Percentiles rank a stretch among this genome's conserved stretches.
These are phyloP conservation scores for Fusarium sp. DNA, from an alignment of 2,329 filamentous ascomycete species.

Conservation along the genomic window DNA sequence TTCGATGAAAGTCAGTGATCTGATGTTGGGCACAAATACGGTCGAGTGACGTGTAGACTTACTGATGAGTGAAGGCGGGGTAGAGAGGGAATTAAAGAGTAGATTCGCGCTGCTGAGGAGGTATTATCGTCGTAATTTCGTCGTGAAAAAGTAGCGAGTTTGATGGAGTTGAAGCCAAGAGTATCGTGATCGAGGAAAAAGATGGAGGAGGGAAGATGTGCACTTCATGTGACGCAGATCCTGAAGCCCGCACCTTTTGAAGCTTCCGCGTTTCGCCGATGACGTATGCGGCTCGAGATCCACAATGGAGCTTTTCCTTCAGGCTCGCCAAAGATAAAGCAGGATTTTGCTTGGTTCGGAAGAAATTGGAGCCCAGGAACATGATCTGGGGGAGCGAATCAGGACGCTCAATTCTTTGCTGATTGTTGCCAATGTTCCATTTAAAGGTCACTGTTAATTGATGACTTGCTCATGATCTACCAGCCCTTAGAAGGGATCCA, in stretches of 20 bases:
- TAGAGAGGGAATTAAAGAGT: slow-evolving; percentile 4
- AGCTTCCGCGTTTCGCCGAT: slow-evolving; percentile 34
- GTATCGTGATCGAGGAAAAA: slow-evolving; percentile 25
- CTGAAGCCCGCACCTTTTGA: slow-evolving; percentile 39
- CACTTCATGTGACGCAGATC: slow-evolving; percentile 45
- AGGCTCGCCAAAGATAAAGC: slow-evolving; percentile 28
- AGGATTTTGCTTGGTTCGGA: slow-evolving; percentile 40
- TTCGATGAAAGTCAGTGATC: slow-evolving; percentile 47
- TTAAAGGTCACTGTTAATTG: slow-evolving; percentile 1
- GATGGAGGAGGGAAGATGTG: slow-evolving; percentile 31
- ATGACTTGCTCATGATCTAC: slow-evolving; percentile 26
- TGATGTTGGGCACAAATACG: slow-evolving; percentile 24
- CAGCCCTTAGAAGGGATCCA: slow-evolving; percentile 57
- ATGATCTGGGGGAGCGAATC: slow-evolving; percentile 24
- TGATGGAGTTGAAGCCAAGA: background rate
- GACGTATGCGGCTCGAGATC: slow-evolving; percentile 49
- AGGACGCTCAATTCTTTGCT: slow-evolving; percentile 23
- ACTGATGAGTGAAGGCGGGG: slow-evolving; percentile 31
- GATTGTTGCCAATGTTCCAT: slow-evolving; percentile 12
- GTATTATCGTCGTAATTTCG: background rate
- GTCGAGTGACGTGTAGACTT: slow-evolving; percentile 33
- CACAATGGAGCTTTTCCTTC: slow-evolving; percentile 18
- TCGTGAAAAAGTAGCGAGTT: background rate
- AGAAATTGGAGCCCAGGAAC: slow-evolving; percentile 38
- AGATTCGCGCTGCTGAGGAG: background rate